Evolutionary conservation across 139 green algal genomes (phyloP).

Genomic region (Closterium sp.): DNA sequence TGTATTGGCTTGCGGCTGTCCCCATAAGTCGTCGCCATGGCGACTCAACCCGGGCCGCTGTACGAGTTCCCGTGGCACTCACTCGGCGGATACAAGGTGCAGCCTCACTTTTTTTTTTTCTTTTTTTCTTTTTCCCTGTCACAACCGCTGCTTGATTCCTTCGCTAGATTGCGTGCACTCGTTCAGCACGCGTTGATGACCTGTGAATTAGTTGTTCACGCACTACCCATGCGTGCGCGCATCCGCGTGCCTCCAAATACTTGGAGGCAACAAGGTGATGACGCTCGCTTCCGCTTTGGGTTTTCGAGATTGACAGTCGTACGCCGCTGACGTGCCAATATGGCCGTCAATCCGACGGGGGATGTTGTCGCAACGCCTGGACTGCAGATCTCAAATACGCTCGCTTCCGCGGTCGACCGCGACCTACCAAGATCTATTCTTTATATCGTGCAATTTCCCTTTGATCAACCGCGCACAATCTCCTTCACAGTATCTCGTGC

Average conservation of each 20-base stretch:
- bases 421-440: too few relatives aligned
- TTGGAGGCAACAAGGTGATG: not conserved
- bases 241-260: not conserved
- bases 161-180: not conserved
- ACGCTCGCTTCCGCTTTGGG: not conserved
- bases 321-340: too few relatives aligned
- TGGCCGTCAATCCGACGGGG: too few relatives aligned
- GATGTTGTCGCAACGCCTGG: too few relatives aligned
- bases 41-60: conserved; percentile 44
- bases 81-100: conserved; percentile 49
- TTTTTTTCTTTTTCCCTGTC: not conserved
- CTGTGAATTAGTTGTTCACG: not conserved
- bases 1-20: not conserved
- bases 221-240: not conserved
- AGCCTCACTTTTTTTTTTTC: not conserved
- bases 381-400: too few relatives aligned
- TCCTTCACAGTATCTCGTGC: too few relatives aligned
- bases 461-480: too few relatives aligned
- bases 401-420: too few relatives aligned
- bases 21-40: conserved; percentile 32
- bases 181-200: not conserved
- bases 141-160: not conserved
- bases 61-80: conserved; percentile 55
- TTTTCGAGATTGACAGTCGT: too few relatives aligned
- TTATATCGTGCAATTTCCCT: too few relatives aligned